Conservation (phyloP, 2,329 filamentous ascomycete genomes). For the Rhinocladiella mackenziei region DNA sequence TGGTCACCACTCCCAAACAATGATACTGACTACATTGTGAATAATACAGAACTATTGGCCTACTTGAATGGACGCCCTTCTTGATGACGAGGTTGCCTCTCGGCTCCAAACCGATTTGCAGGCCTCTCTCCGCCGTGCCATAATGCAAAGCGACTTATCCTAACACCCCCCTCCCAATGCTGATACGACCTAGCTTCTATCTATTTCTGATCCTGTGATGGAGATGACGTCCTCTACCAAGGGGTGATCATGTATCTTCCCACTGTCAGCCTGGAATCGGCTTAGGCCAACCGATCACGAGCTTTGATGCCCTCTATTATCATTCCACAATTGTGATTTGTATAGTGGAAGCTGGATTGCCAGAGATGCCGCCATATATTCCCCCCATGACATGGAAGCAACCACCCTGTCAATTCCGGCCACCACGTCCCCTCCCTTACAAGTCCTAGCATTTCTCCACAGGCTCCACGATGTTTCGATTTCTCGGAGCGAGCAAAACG, state of each 20-base stretch:
- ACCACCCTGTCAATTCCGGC: constrained; percentile 45
- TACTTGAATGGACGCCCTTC: neutral
- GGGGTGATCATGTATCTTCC: constrained; percentile 39
- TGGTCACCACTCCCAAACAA: no score
- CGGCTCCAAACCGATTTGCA: constrained; percentile 11
- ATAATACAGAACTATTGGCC: no score
- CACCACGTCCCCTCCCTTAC: constrained; percentile 45
- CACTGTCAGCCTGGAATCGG: constrained; percentile 54
- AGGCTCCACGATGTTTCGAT: constrained; percentile 61
- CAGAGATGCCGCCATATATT: constrained; percentile 58
- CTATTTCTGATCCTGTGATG: constrained; percentile 58
- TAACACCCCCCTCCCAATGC: constrained; percentile 65
- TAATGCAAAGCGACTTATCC: constrained; percentile 43
- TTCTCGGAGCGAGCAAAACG: constrained; percentile 44
- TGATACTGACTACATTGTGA: no score
- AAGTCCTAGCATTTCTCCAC: constrained; percentile 58
- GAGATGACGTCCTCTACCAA: constrained; percentile 46
- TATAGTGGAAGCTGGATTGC: constrained; percentile 39
- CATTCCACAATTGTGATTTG: constrained; percentile 59
- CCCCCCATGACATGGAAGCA: constrained; percentile 58
- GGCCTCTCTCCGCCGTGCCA: constrained; percentile 6
- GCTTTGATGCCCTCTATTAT: constrained; percentile 55
- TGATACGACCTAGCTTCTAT: constrained; percentile 65
- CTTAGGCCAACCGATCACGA: constrained; percentile 54
- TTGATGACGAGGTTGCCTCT: constrained; percentile 5